Conservation (phyloP, 2,329 filamentous ascomycete genomes). For the Fusarium sambucinum region DNA sequence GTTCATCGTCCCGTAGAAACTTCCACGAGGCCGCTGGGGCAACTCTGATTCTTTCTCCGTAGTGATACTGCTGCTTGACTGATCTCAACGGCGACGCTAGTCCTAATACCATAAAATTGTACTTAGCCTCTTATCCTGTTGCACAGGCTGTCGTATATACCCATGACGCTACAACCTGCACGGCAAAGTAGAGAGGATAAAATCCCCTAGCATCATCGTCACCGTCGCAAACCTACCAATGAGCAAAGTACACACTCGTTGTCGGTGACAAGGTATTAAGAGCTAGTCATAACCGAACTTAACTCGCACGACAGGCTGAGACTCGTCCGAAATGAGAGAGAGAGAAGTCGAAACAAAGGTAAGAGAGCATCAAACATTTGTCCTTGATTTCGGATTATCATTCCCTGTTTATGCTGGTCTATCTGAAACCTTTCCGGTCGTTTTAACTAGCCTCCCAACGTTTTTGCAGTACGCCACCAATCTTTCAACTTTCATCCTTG, state of each 20-base stretch:
- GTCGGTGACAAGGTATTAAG: constrained; percentile 2
- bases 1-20: constrained; percentile 31
- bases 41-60: not conserved
- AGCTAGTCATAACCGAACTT: constrained; percentile 8
- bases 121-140: constrained; percentile 1
- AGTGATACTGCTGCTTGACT: not conserved
- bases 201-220: constrained; percentile 10
- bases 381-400: constrained; percentile 30
- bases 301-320: not conserved
- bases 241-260: not conserved
- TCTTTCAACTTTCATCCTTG: constrained; percentile 29
- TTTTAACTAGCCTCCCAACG: constrained; percentile 11
- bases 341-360: constrained; percentile 16
- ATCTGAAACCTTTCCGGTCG: constrained; percentile 28
- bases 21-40: constrained; percentile 15
- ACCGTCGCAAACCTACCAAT: constrained; percentile 13
- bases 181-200: constrained; percentile 12
- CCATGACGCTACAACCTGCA: constrained; percentile 15
- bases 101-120: not conserved
- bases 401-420: constrained; percentile 28
- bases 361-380: constrained; percentile 15
- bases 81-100: constrained; percentile 10
- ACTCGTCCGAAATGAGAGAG: constrained; percentile 5
- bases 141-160: constrained; percentile 6
- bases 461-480: constrained; percentile 20